phyloP scores from a whole-genome alignment of 495 filamentous ascomycete species.

The Tuber aestivum region DNA sequence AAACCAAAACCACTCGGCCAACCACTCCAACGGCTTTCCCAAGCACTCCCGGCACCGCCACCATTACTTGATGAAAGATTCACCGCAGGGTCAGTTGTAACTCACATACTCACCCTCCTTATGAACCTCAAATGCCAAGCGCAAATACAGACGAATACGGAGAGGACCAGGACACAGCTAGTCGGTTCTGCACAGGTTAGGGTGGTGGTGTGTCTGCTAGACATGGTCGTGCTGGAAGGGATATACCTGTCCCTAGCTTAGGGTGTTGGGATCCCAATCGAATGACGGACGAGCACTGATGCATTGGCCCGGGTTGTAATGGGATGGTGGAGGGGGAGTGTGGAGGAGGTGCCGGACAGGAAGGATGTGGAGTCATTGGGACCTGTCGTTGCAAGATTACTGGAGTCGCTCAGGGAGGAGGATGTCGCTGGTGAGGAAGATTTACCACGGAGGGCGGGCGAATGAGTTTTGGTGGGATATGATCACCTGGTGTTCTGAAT shows the following conservation, averaged over 20 bases:
- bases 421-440: constrained; percentile 17
- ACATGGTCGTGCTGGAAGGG: too few relatives aligned
- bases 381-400: too few relatives aligned
- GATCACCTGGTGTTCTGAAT: constrained; percentile 41
- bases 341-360: too few relatives aligned
- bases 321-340: too few relatives aligned
- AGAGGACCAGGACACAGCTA: constrained; percentile 5
- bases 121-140: constrained; percentile 10
- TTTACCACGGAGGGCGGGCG: constrained; percentile 1
- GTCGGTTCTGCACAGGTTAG: constrained; percentile 40
- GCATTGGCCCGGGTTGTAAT: too few relatives aligned
- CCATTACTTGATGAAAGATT: too few relatives aligned
- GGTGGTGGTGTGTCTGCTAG: too few relatives aligned
- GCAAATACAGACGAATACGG: background rate
- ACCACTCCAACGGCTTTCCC: constrained; percentile 36
- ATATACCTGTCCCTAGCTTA: constrained; percentile 53
- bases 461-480: constrained; percentile 42
- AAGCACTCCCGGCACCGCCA: too few relatives aligned
- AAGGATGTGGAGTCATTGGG: too few relatives aligned
- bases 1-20: constrained; percentile 30
- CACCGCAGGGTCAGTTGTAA: too few relatives aligned
- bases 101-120: too few relatives aligned
- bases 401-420: constrained; percentile 6
- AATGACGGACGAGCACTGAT: too few relatives aligned
- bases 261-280: constrained; percentile 53